Base-by-base conservation (phyloP, 2,329 filamentous ascomycete genomes). In the Colletotrichum tamarilloi region DNA sequence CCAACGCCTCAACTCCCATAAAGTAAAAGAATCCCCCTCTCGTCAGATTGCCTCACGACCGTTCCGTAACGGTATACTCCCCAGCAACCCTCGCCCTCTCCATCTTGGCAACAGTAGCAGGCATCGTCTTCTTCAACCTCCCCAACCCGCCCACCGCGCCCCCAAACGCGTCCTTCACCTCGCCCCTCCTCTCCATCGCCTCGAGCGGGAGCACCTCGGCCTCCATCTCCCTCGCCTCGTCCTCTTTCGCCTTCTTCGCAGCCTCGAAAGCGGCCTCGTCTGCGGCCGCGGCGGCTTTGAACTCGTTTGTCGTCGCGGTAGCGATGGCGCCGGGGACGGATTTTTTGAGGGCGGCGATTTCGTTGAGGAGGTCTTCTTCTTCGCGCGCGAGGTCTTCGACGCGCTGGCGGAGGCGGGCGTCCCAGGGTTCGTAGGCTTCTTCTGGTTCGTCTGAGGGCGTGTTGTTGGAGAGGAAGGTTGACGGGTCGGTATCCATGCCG, bases 281-380 rank as follows among this genome's bases (percentile, higher is more conserved):
- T n/a, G 82, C 83, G 1, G 80, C 79, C 58, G 81, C 79, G 26
- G 87, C 78, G 26, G 79, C 80, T 56, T 85, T 83, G 55, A 85
- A 83, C 76, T 85, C 84, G 46, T 81, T 76, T 4, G 80, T 77
- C 14, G 88, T 87, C 0, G 85, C 84, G 11, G 80, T 77, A 9
- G 89, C 87, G 0, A 85, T 84, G 11, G 82, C 77, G 19, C 78
- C 79, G 24, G 89, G 89, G 1, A 90, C 86, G 73, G 82, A 81
- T 74, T 87, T 86, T 80, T 91, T 91, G n/a, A 91, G 84, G 35
- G 84, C 82, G 8, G 91, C 90, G 76, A 92, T 91, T 77, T 92
- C 89, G 76, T 90, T 88, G 57, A 92, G 87, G 3, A 92, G 85
- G 77, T 90, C 89, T 78, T 92, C 90, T 76, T 92, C 91, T 72